A percentile compares a stretch with the other conserved stretches of the same genome.
Conservation (phyloP, 306 rosid species). For the Trifolium dubium region DNA sequence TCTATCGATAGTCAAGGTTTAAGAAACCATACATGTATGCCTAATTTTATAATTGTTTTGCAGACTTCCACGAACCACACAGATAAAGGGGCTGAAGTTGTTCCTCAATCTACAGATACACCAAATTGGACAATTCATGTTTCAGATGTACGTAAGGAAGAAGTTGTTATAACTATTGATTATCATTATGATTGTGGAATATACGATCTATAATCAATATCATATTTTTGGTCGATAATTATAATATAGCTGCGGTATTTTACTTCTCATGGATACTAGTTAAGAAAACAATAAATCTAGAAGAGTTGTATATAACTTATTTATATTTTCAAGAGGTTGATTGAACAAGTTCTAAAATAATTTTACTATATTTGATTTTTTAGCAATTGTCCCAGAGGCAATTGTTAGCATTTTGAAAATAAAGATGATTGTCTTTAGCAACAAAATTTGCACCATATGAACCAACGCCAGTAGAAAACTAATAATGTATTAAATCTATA, state of each 20-base stretch:
- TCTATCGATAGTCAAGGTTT: too few species aligned
- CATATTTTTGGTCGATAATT: background rate
- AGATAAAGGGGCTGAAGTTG: constrained; percentile 45
- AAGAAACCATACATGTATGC: background rate
- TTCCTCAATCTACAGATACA: constrained; percentile 46
- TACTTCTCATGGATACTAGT: too few species aligned
- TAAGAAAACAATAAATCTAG: too few species aligned
- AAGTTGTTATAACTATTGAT: background rate
- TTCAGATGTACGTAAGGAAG: constrained; percentile 61
- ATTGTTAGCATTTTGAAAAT: too few species aligned
- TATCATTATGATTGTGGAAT: constrained; percentile 9
- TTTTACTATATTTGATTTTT: too few species aligned
- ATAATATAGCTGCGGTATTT: background rate
- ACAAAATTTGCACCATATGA: background rate
- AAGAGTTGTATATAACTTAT: too few species aligned
- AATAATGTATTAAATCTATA: background rate
- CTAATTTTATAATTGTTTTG: constrained; percentile 30
- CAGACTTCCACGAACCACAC: constrained; percentile 48
- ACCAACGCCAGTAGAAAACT: background rate
- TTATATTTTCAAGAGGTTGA: too few species aligned
- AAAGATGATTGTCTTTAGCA: background rate
- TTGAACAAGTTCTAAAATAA: too few species aligned
- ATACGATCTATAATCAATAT: background rate
- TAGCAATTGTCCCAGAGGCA: too few species aligned
- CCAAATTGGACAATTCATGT: constrained; percentile 51